Base-by-base conservation (phyloP, 768 basidiomycete genomes). In the Russula emetica region DNA sequence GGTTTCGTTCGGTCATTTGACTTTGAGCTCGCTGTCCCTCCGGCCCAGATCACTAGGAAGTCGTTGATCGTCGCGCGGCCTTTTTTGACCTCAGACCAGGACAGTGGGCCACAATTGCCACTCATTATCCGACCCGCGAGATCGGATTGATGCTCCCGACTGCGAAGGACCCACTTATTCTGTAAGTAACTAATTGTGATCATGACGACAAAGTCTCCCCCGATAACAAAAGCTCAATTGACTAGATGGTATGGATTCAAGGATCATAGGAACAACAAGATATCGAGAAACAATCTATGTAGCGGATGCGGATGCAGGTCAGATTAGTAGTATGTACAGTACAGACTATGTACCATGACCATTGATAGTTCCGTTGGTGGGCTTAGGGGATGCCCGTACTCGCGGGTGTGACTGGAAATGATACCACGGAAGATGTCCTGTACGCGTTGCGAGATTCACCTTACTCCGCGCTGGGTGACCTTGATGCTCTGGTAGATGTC, bases 341-440 rank as follows among this genome's bases (percentile, higher is more conserved):
- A 47, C 45, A 11, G n/a, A n/a, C 20, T 45, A 47, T 22, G 9
- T 22, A 47, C n/a, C n/a, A n/a, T n/a, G n/a, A n/a, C 92, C 3
- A 82, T 98, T 50, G 95, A 90, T 71, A 79, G 90, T 2, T 86
- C 89, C 0, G 84, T 97, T 18, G 92, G 88, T n/a, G 94, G 95
- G 0, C 84, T 97, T 1, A 96, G 96, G 4, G 94, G 95, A 18
- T 98, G 96, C 71, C 94, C 94, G 2, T 98, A 92, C 74, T 94
- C 94, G 1, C 96, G 2, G 94, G 94, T 5, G 94, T 96, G 18
- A 94, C 93, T 0, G 95, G 95, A 16, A 97, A 97, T 69, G 91
- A 97, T 20, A 87, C 93, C 0, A 98, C 95, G 0, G 95, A 98
- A 69, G 91, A 96, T 68, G 83, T 96, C 0, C 79, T 96, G 10